These are phyloP conservation scores for Globisporangium perplexum DNA, from an alignment of 352 stramenopile genomes.

Conservation along the genomic window DNA sequence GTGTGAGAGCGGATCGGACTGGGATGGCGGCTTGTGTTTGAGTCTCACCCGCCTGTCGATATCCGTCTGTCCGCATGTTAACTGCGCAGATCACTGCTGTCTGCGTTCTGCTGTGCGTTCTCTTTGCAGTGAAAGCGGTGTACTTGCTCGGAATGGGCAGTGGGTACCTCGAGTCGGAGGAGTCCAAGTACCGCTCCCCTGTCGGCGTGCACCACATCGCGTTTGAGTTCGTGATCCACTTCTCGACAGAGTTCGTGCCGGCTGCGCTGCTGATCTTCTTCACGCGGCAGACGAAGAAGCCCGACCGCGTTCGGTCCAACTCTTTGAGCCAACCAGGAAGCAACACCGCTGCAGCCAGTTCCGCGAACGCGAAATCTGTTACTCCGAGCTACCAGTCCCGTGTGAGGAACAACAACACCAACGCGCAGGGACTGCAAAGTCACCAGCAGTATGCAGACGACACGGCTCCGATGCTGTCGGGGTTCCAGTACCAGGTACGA, in stretches of 20 bases:
- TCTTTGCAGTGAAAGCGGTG: slow-evolving; percentile 60
- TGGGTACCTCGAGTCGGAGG: slow-evolving; percentile 50
- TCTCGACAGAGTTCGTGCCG: slow-evolving; percentile 69
- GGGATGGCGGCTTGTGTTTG: not conserved
- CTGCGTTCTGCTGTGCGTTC: slow-evolving; percentile 60
- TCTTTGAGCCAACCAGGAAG: slow-evolving; percentile 18
- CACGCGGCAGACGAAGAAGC: slow-evolving; percentile 29
- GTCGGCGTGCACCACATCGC: slow-evolving; percentile 62
- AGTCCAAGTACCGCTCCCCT: slow-evolving; percentile 53
- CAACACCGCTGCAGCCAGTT: slow-evolving; percentile 23
- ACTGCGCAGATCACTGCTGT: slow-evolving; percentile 58
- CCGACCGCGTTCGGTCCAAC: slow-evolving; percentile 20
- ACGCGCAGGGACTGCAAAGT: slow-evolving; percentile 14
- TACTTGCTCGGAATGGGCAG: slow-evolving; percentile 72
- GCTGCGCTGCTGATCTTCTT: slow-evolving; percentile 62
- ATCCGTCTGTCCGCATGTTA: not conserved
- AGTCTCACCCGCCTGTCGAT: not conserved
- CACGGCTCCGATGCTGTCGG: slow-evolving; percentile 42
- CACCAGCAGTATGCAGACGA: slow-evolving; percentile 39
- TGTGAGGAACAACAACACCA: slow-evolving; percentile 24
- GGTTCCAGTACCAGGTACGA: slow-evolving; percentile 61
- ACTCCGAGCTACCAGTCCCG: slow-evolving; percentile 34
- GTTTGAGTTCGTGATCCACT: slow-evolving; percentile 69
- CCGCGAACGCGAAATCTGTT: slow-evolving; percentile 24
- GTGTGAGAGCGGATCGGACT: no score